These are phyloP conservation scores for Sporothrix mexicana DNA, from an alignment of 2,329 filamentous ascomycete species.

Conservation along the genomic window DNA sequence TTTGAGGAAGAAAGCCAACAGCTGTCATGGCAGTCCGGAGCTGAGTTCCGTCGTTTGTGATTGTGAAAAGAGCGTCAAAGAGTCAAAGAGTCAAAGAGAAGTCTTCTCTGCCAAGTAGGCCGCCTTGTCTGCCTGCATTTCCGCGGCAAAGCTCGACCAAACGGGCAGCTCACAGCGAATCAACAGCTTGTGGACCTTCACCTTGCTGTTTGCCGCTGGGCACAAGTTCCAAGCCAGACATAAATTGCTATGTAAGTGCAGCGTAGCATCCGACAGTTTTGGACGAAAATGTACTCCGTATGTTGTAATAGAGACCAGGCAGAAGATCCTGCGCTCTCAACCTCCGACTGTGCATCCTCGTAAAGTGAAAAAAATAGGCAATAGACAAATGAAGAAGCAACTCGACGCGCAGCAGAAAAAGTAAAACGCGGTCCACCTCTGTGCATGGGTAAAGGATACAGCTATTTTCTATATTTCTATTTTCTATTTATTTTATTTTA, in stretches of 20 bases:
- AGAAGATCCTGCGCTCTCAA: neutral
- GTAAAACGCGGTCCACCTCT: conserved; percentile 5
- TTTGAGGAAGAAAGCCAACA: neutral
- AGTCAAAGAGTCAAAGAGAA: too few relatives aligned
- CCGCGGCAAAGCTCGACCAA: neutral
- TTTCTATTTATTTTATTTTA: too few relatives aligned
- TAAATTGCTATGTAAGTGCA: neutral
- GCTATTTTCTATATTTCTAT: too few relatives aligned
- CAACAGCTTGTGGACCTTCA: neutral
- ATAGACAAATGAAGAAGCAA: neutral
- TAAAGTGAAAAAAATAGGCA: neutral
- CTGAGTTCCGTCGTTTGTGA: neutral
- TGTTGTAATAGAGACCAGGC: too few relatives aligned
- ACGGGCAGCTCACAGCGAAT: neutral
- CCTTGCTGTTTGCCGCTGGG: neutral
- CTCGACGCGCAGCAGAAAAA: conserved; percentile 1
- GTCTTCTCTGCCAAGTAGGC: neutral
- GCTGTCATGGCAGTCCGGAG: neutral
- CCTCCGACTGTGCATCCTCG: conserved; percentile 15
- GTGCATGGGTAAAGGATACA: conserved; percentile 8
- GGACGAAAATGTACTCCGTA: too few relatives aligned
- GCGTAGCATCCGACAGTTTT: conserved; percentile 5
- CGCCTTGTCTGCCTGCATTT: neutral
- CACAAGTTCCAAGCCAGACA: neutral
- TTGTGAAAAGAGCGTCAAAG: neutral